Evolutionary conservation across 257 asterid species (phyloP).

Genomic region (Handroanthus guayacan): DNA sequence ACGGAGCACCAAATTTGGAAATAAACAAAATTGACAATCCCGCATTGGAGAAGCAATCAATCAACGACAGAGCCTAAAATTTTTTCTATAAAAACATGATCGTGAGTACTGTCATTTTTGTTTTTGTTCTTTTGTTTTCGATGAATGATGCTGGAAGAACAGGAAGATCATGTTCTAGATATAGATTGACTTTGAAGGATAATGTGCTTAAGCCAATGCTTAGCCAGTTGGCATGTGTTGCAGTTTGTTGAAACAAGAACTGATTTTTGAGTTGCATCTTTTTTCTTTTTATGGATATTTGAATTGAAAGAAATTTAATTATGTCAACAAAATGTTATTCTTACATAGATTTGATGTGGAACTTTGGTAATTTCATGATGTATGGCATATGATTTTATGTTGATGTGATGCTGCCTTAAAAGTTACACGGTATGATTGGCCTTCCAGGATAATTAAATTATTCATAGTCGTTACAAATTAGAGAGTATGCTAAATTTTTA

Average conservation of each 20-base stretch:
- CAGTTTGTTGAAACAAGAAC: constrained; percentile 7
- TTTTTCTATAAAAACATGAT: background rate
- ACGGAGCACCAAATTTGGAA: constrained; percentile 18
- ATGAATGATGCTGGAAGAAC: no score
- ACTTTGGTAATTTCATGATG: background rate
- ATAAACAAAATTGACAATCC: constrained; percentile 45
- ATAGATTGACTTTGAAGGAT: no score
- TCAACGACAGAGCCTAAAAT: constrained; percentile 34
- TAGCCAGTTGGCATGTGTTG: background rate
- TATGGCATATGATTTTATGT: no score
- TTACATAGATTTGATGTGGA: background rate
- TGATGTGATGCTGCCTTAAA: no score
- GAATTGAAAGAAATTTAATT: background rate
- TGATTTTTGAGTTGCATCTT: background rate
- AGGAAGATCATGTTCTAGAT: no score
- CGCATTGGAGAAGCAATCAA: constrained; percentile 43
- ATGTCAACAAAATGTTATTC: background rate
- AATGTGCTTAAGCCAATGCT: background rate
- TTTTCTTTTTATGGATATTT: background rate
- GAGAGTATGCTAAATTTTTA: no score
- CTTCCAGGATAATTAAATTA: no score
- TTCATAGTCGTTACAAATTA: no score
- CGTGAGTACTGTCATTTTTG: background rate
- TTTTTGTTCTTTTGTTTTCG: no score
- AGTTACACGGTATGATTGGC: no score